These are phyloP conservation scores for Diaporthe sp. DNA, from an alignment of 2,329 filamentous ascomycete species.

Conservation along the genomic window DNA sequence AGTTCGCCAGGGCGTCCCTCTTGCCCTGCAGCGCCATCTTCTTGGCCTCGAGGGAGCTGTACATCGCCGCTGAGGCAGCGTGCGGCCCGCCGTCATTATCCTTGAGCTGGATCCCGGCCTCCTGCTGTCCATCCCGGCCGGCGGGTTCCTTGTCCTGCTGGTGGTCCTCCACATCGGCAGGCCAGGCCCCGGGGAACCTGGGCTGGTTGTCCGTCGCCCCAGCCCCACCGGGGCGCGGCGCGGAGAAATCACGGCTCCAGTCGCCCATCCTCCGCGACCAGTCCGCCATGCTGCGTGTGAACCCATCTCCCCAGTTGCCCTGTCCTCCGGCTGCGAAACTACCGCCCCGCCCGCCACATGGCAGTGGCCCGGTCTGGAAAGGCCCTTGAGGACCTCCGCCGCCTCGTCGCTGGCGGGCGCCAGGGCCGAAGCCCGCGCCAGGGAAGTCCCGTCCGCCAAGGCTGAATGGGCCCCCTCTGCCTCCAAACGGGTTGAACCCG, in stretches of 20 bases:
- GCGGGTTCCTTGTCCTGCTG: slow-evolving; percentile 30
- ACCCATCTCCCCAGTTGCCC: slow-evolving; percentile 18
- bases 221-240: not conserved
- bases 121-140: slow-evolving; percentile 28
- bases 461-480: not conserved
- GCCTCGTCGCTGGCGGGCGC: slow-evolving; percentile 12
- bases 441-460: slow-evolving; percentile 24
- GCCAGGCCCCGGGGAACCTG: slow-evolving; percentile 52
- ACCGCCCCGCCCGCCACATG: slow-evolving; percentile 23
- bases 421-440: slow-evolving; percentile 32
- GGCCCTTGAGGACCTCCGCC: slow-evolving; percentile 13
- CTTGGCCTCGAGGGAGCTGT: slow-evolving; percentile 53
- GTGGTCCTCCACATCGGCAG: slow-evolving; percentile 46
- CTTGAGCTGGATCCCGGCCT: slow-evolving; percentile 40
- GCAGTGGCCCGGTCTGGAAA: slow-evolving; percentile 25
- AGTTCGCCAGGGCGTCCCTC: slow-evolving; percentile 45
- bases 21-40: slow-evolving; percentile 53
- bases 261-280: slow-evolving; percentile 31
- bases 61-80: slow-evolving; percentile 52
- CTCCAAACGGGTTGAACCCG: slow-evolving; percentile 18
- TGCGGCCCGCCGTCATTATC: slow-evolving; percentile 44
- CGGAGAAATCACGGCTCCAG: slow-evolving; percentile 15
- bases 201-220: not conserved
- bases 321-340: slow-evolving; percentile 2
- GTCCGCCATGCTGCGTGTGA: slow-evolving; percentile 35